Conservation (phyloP, 169 alveolate species). For the Toxoplasma gondii region DNA sequence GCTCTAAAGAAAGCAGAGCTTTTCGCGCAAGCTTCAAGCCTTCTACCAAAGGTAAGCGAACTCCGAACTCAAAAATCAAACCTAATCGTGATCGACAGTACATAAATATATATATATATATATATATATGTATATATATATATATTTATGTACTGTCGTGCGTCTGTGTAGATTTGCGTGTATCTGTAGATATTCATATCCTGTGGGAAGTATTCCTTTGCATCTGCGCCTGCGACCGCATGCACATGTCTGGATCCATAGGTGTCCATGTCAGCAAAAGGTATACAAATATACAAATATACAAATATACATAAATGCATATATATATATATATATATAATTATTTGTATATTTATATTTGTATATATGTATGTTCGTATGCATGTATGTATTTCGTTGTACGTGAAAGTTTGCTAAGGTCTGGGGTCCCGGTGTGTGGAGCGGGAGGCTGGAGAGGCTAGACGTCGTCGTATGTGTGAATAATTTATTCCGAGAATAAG, state of each 20-base stretch:
- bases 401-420: no score
- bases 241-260: not conserved
- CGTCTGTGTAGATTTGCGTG: not conserved
- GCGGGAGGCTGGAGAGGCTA: no score
- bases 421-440: no score
- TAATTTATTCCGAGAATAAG: no score
- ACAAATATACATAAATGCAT: not conserved
- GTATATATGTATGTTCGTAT: not conserved
- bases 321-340: slow-evolving; percentile 30
- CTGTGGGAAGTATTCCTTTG: no score
- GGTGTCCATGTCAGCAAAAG: not conserved
- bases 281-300: not conserved
- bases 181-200: no score
- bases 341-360: not conserved
- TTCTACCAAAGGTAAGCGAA: slow-evolving; percentile 44
- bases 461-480: no score
- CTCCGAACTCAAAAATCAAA: not conserved
- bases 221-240: not conserved
- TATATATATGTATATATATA: not conserved
- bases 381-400: no score
- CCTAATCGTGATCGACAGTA: not conserved
- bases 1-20: slow-evolving; percentile 49
- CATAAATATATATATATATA: not conserved
- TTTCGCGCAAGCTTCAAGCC: slow-evolving; percentile 36
- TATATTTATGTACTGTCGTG: not conserved